Conservation (phyloP, 805 yeast species). For the Peterozyma xylosa region DNA sequence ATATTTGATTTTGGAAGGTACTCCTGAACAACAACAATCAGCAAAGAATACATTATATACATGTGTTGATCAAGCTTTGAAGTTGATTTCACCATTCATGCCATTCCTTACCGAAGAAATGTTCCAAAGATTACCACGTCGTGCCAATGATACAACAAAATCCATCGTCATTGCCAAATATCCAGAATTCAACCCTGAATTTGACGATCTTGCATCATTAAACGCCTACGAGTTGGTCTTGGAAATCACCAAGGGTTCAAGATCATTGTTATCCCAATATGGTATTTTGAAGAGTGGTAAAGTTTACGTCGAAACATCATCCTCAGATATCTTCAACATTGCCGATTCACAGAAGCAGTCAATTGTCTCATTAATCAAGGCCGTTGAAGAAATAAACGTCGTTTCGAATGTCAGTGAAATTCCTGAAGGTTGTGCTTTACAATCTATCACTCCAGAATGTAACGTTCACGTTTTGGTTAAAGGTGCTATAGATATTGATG, state of each 20-base stretch:
- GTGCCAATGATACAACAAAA: slow-evolving; percentile 58
- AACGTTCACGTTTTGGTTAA: slow-evolving; percentile 87
- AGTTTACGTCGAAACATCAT: slow-evolving; percentile 69
- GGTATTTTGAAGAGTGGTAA: slow-evolving; percentile 82
- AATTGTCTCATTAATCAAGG: slow-evolving; percentile 88
- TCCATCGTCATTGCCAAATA: slow-evolving; percentile 75
- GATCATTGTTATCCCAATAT: slow-evolving; percentile 89
- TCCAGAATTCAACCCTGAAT: slow-evolving; percentile 59
- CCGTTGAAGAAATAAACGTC: slow-evolving; percentile 69
- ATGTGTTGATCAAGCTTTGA: slow-evolving; percentile 84
- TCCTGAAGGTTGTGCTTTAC: slow-evolving; percentile 88
- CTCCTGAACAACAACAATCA: slow-evolving; percentile 73
- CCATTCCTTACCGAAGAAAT: slow-evolving; percentile 95
- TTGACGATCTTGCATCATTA: slow-evolving; percentile 57
- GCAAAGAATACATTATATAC: slow-evolving; percentile 94
- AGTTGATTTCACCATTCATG: slow-evolving; percentile 96
- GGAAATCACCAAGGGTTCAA: slow-evolving; percentile 81
- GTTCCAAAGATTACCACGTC: slow-evolving; percentile 97
- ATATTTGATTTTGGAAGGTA: slow-evolving; percentile 85
- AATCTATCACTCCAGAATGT: slow-evolving; percentile 71
- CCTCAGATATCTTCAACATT: slow-evolving; percentile 38
- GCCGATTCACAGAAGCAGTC: slow-evolving; percentile 71
- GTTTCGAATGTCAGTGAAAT: slow-evolving; percentile 46
- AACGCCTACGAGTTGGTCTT: slow-evolving; percentile 77
- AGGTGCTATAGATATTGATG: slow-evolving; percentile 90